Conservation (phyloP, 1,284 basidiomycete genomes). For the Microbotryum saponariae region DNA sequence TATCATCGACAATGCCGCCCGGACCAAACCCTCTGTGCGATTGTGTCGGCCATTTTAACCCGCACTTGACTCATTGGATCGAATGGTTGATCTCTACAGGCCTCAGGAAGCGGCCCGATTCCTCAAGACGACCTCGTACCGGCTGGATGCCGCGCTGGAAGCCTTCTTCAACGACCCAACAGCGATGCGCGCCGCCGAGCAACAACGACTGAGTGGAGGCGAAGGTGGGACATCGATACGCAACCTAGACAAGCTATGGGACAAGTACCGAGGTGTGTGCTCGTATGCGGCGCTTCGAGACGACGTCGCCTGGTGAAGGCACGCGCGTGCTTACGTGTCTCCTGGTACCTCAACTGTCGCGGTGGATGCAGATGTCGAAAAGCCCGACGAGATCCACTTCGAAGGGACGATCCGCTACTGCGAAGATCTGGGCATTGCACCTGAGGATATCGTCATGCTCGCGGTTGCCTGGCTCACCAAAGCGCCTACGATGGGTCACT, state of each 20-base stretch:
- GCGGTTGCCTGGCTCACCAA: constrained; percentile 69
- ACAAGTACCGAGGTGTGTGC: constrained; percentile 64
- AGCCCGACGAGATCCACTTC: constrained; percentile 55
- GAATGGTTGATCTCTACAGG: neutral
- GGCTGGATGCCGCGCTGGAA: constrained; percentile 66
- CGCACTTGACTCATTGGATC: neutral
- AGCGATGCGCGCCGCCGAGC: constrained; percentile 30
- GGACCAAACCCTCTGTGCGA: neutral
- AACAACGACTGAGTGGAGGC: constrained; percentile 41
- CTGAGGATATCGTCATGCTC: constrained; percentile 67
- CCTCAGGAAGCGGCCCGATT: constrained; percentile 59
- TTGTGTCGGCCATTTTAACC: neutral
- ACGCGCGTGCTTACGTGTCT: constrained; percentile 3
- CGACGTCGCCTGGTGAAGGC: no score
- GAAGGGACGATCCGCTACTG: constrained; percentile 70
- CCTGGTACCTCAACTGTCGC: neutral
- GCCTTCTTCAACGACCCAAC: constrained; percentile 52
- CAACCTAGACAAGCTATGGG: constrained; percentile 58
- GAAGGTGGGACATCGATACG: constrained; percentile 29
- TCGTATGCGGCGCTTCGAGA: neutral
- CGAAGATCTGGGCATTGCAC: constrained; percentile 57
- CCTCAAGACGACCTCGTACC: constrained; percentile 58
- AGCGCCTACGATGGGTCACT: constrained; percentile 64
- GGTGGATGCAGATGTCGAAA: constrained; percentile 39
- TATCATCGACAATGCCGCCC: neutral